Base-by-base conservation (phyloP, 2,329 filamentous ascomycete species). In the Tricladium varicosporioides region DNA sequence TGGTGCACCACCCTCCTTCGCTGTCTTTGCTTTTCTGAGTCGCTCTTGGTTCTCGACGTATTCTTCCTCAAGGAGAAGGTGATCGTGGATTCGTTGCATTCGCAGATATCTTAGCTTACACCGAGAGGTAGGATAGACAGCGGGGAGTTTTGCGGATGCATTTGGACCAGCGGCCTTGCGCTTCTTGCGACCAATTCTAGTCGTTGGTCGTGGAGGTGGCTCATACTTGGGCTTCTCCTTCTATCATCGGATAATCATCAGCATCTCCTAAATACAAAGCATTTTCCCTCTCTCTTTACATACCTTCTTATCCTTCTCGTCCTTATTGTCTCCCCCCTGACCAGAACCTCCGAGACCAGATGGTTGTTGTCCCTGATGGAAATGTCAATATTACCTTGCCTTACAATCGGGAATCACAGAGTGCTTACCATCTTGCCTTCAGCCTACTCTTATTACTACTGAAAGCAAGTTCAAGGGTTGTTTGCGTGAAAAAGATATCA, bases 141-240 rank as follows among this genome's bases (percentile, higher is more conserved):
- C 86, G 31, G 94, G 94, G 22, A 99, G 87, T 78, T 99, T 99
- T 57, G 93, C 91, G 15, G 94, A 91, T 51, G 94, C 92, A 75
- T 93, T 97, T 62, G 91, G 92, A 53, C 94, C 94, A 59, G 89
- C 92, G 50, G 86, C 84, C 87, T 91, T 97, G 83, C 92, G 93
- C 89, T 99, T 99, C 88, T 95, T 97, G 71, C 93, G 91, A 60
- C 94, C 94, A 73, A 99, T 88, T 73, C 94, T 91, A 65, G 94
- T 97, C 61, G 94, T 99, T 62, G 94, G 94, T 71, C 93, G 88
- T 75, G 94, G 94, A 67, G 94, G 94, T 64, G 94, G 94, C 77
- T 99, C 94, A 81, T 99, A 99, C 89, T 96, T 97, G 73, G 94
- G 94, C 87, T 99, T 99, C 63, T 99, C 93, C 84, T 99, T 97